Base-by-base conservation (phyloP, 2,329 filamentous ascomycete genomes). In the Aspergillus ibericus region DNA sequence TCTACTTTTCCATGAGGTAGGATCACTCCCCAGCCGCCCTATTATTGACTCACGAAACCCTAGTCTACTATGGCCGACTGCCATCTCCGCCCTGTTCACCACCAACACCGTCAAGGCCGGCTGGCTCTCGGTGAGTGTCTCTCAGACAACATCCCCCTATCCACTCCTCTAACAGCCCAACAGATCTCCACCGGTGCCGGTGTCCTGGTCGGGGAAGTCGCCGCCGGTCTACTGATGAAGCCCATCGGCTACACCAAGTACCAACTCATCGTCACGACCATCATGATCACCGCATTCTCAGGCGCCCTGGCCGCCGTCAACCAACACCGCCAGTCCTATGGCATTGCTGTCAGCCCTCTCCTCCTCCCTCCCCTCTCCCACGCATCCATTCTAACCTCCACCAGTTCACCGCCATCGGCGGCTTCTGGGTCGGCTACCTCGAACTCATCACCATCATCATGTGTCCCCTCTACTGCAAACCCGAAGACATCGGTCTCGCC, bases 371-470 rank as follows among this genome's bases (percentile, higher is more conserved):
- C 13, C 16, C 20, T 22, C 29, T 8, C 10, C 22, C 49, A 16
- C 5, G 1, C 1, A 18, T 12, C 16, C 1, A 18, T 12, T 27
- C 22, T 32, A 32, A 15, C 6, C 18, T 7, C 13, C 20, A 9
- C 35, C 10, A 53, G 50, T 53, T 53, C 36, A 53, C 50, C 35
- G 50, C 50, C 15, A 13, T 53, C 20, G 50, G 50, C 15, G 50
- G 50, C 50, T 53, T 53, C 50, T 38, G 15, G 10, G 50, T 53
- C 50, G 50, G 50, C 36, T 53, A 53, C 50, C 50, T 53, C 36
- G 50, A 53, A 20, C 36, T 53, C 4, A 53, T 53, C n/a, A 53
- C 50, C 4, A 40, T 53, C 4, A 53, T 53, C 50, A 53, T 53
- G 50, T 53, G 50, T 6, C 50, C 50, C 5, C n/a, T 53, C 3